Conservation (phyloP, 139 green algal genomes). For the Micromonas commoda region DNA sequence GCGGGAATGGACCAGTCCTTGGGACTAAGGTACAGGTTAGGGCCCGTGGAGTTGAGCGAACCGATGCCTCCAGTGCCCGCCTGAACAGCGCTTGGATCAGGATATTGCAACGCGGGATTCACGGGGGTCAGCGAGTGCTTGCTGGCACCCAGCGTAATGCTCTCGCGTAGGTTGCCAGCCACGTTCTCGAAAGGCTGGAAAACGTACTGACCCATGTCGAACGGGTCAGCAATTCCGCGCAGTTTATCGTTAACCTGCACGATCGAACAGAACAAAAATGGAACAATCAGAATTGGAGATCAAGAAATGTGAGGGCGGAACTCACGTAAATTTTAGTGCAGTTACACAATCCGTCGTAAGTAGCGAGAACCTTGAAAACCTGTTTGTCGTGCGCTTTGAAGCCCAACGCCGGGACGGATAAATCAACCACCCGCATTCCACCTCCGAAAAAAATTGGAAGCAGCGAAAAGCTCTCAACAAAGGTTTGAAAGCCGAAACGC, state of each 20-base stretch:
- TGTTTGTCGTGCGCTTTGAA: neutral
- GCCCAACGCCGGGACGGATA: neutral
- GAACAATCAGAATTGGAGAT: too few relatives aligned
- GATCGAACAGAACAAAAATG: too few relatives aligned
- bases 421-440: neutral
- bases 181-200: conserved; percentile 14
- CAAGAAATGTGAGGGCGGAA: too few relatives aligned
- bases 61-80: neutral
- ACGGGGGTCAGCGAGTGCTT: neutral
- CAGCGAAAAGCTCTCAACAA: neutral
- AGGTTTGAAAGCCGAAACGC: conserved; percentile 2
- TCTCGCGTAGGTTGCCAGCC: conserved; percentile 3
- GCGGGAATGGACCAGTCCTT: neutral
- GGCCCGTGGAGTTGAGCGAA: neutral
- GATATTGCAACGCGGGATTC: neutral
- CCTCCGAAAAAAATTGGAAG: neutral
- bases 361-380: neutral
- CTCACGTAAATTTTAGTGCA: conserved; percentile 16
- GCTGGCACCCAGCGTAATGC: neutral
- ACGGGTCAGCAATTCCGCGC: conserved; percentile 11
- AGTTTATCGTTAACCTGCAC: conserved; percentile 17
- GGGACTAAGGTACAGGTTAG: neutral
- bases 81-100: neutral
- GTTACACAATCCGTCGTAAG: conserved; percentile 10
- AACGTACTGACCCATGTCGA: conserved; percentile 12